A percentile compares a stretch with the other conserved stretches of the same genome.
Evolutionary conservation across 352 stramenopile genomes (phyloP).

Genomic region (Pythium grandisporangium): DNA sequence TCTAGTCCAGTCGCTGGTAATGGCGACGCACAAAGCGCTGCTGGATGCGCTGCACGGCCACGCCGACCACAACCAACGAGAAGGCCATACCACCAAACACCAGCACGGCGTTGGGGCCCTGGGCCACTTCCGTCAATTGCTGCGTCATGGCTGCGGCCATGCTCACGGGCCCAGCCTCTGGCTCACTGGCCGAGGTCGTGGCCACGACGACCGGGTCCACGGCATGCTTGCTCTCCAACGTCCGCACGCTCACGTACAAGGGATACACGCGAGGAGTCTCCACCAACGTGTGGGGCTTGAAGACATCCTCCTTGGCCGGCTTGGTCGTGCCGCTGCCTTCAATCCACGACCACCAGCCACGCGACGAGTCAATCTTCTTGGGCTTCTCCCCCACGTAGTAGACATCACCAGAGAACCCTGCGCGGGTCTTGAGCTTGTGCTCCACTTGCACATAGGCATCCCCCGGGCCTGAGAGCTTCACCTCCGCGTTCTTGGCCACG

Average conservation of each 20-base stretch:
- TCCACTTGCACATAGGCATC: neutral
- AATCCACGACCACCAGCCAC: no score
- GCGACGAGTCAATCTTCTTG: neutral
- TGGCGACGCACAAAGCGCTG: constrained; percentile 35
- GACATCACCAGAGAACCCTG: constrained; percentile 1
- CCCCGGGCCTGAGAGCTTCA: constrained; percentile 35
- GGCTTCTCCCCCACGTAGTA: constrained; percentile 1
- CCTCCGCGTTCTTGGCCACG: constrained; percentile 18
- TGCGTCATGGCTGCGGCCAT: constrained; percentile 2
- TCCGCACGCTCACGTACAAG: no score
- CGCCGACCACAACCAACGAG: constrained; percentile 23
- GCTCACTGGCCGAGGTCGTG: no score
- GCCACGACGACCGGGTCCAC: no score
- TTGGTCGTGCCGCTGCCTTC: no score
- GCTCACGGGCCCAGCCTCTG: constrained; percentile 3
- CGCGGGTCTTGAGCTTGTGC: neutral
- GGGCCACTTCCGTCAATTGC: constrained; percentile 9
- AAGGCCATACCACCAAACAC: constrained; percentile 27
- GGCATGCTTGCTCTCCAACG: no score
- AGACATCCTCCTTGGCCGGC: neutral
- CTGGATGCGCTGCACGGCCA: constrained; percentile 30
- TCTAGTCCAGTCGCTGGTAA: constrained; percentile 42
- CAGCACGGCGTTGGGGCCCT: constrained; percentile 19
- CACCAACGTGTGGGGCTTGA: neutral
- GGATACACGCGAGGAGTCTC: neutral